A percentile compares a stretch with the other conserved stretches of the same genome.
These are phyloP conservation scores for Xerophyta viscosa DNA, from an alignment of 106 monocot species.

Conservation along the genomic window DNA sequence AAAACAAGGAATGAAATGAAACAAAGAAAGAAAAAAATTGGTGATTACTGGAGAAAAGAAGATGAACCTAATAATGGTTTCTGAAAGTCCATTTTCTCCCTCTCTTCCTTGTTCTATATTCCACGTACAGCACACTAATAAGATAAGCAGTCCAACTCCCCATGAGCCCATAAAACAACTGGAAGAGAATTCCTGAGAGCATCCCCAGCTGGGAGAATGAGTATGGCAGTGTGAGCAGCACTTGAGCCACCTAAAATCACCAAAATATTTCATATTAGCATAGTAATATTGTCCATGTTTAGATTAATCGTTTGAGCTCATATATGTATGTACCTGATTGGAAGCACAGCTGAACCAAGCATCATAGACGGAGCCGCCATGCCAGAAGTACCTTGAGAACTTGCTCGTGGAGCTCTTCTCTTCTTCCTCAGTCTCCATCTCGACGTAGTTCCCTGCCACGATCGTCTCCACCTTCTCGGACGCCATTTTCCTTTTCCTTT, in stretches of 20 bases:
- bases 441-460: conserved; percentile 67
- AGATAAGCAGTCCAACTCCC: conserved; percentile 87
- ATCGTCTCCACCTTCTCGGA: conserved; percentile 80
- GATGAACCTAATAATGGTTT: conserved; percentile 72
- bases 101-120: conserved; percentile 75
- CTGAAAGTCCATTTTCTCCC: conserved; percentile 70
- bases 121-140: conserved; percentile 69
- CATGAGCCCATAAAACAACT: conserved; percentile 81
- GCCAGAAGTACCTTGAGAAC: conserved; percentile 60
- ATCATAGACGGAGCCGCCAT: conserved; percentile 81
- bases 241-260: conserved; percentile 60
- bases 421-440: conserved; percentile 64
- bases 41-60: too few species aligned
- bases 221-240: conserved; percentile 73
- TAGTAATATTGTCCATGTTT: too few species aligned
- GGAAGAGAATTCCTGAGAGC: conserved; percentile 55
- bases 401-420: conserved; percentile 20
- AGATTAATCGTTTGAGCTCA: too few species aligned
- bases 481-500: conserved; percentile 30
- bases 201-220: conserved; percentile 89
- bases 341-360: too few species aligned
- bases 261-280: neutral
- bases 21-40: too few species aligned
- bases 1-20: too few species aligned
- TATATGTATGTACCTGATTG: conserved; percentile 39